phyloP scores from a whole-genome alignment of 2,329 filamentous ascomycete species.

The Fusarium anguioides region DNA sequence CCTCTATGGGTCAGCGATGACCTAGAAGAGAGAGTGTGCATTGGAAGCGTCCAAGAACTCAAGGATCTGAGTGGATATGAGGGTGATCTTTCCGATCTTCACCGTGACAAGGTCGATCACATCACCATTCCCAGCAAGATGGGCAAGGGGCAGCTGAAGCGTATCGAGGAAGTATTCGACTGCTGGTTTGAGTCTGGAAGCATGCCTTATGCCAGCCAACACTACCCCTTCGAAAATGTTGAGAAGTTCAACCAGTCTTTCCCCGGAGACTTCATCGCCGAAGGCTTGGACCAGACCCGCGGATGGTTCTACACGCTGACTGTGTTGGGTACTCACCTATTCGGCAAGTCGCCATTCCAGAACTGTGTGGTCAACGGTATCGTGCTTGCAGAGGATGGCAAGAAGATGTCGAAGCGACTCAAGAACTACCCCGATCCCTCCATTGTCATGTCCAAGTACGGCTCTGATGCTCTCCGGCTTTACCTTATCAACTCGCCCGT shows the following conservation, averaged over 20 bases:
- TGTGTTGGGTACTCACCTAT: conserved; percentile 88
- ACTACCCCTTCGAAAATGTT: conserved; percentile 92
- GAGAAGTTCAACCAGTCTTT: conserved; percentile 84
- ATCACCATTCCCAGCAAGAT: conserved; percentile 93
- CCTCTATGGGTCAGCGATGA: conserved; percentile 94
- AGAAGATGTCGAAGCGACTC: conserved; percentile 98
- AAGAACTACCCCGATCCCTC: conserved; percentile 95
- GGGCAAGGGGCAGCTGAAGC: conserved; percentile 84
- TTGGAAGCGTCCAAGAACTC: conserved; percentile 87
- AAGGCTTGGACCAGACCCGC: conserved; percentile 91
- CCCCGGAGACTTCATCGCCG: conserved; percentile 93
- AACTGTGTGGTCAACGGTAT: conserved; percentile 98
- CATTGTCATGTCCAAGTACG: conserved; percentile 86
- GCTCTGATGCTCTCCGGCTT: conserved; percentile 91
- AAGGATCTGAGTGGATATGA: conserved; percentile 87
- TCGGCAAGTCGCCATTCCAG: conserved; percentile 86
- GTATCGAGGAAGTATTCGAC: conserved; percentile 91
- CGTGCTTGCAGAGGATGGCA: conserved; percentile 91
- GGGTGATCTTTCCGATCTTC: conserved; percentile 85
- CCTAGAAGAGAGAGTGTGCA: conserved; percentile 83
- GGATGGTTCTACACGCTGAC: conserved; percentile 97
- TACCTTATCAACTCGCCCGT: conserved; percentile 98
- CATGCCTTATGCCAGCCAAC: conserved; percentile 92
- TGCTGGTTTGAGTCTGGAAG: conserved; percentile 98
- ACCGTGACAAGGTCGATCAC: conserved; percentile 91